phyloP scores from a whole-genome alignment of 371 early-diverging fungal genomes.

The Fennellomyces sp. region DNA sequence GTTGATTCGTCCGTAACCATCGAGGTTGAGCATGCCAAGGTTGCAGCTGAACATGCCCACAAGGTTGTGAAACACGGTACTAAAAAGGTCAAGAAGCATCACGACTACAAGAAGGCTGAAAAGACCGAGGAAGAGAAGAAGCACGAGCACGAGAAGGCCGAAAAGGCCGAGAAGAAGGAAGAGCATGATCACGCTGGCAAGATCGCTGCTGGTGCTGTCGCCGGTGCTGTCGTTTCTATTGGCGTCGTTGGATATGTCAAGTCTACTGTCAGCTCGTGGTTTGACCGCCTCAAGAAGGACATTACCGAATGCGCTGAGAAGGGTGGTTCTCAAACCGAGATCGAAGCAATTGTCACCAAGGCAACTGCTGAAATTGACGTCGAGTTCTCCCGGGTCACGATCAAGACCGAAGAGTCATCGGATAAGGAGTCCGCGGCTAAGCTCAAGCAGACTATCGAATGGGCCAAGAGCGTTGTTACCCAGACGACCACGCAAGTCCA shows the following conservation, averaged over 20 bases:
- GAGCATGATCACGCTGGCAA: neutral
- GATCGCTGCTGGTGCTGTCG: conserved; percentile 4
- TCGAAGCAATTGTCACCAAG: conserved; percentile 34
- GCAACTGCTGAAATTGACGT: conserved; percentile 10
- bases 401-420: neutral
- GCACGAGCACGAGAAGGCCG: neutral
- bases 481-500: conserved; percentile 8
- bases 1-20: neutral
- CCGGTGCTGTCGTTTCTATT: conserved; percentile 15
- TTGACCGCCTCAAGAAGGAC: conserved; percentile 24
- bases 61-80: no score
- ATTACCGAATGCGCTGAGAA: conserved; percentile 31
- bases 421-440: neutral
- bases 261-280: conserved; percentile 33
- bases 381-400: neutral
- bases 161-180: neutral
- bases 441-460: conserved; percentile 10
- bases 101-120: neutral
- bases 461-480: conserved; percentile 9
- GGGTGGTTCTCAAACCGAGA: conserved; percentile 33
- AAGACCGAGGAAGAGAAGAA: neutral
- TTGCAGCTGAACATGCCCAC: neutral
- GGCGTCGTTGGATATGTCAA: conserved; percentile 23
- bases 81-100: neutral
- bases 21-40: conserved; percentile 1